Evolutionary conservation across 495 filamentous ascomycete genomes (phyloP), one percentile per base, ranked within the genome.

Genomic region (Halenospora varia): DNA sequence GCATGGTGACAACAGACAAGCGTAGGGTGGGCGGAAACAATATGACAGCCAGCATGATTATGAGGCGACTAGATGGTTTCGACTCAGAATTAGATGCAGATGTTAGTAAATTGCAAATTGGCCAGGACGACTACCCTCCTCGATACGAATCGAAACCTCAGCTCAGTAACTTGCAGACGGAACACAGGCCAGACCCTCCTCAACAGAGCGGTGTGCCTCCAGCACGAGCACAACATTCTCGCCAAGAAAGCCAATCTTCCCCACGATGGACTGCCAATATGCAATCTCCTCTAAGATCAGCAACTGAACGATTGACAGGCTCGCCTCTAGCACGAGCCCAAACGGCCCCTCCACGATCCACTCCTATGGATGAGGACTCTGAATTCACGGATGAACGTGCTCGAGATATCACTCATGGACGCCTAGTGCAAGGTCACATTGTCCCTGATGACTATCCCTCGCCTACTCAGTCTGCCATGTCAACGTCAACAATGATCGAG

Each of bases 391-490:
- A 98, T 68, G 82, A 89, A 68, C 85, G 90, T 45, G 93, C 90
- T 23, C 82, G 84, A 41, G 90, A 97, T 69, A 92, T 98, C 40
- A 92, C 91, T 44, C 93, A 92, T 41, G 95, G 90, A 26, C 84
- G 94, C 26, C 77, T 98, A 29, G 82, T 97, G n/a, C 92, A 97
- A 60, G 94, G 94, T 17, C 94, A 97, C 66, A 88, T 98, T 64
- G 95, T 98, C 13, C 87, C 96, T 51, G 94, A 98, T 71, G 87
- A 96, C 67, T 90, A 90, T 65, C 87, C 86, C n/a, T 90, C 88
- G 9, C 84, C 88, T 13, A 73, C 81, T 20, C 76, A 82, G 6
- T 95, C 92, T 9, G 82, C 83, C 3, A 72, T 80, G 55, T 82
- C 78, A 18, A 75, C 70, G 19, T 85, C 79, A 18, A 73, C 80